These are phyloP conservation scores for Dipteronia sinensis DNA, from an alignment of 345 rosid species.

Conservation along the genomic window DNA sequence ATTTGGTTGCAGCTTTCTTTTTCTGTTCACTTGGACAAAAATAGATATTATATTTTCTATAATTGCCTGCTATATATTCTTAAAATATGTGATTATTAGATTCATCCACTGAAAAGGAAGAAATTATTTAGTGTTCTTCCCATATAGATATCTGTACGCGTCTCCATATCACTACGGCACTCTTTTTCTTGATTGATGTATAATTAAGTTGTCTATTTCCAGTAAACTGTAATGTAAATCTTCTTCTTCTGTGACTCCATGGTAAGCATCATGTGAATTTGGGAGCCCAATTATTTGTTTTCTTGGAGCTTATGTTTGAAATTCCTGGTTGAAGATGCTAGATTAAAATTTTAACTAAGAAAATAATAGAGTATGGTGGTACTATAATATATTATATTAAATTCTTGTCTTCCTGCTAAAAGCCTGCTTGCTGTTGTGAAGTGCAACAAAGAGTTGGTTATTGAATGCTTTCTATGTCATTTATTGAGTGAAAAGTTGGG, in stretches of 20 bases:
- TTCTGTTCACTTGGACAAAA: background rate
- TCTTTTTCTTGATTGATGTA: background rate
- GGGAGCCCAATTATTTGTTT: background rate
- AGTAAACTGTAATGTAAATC: background rate
- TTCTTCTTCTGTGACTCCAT: background rate
- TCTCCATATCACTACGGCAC: background rate
- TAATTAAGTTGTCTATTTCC: background rate
- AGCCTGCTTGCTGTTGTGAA: background rate
- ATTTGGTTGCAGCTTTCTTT: background rate
- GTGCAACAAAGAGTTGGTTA: background rate
- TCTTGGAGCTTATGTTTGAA: background rate
- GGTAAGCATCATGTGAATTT: background rate
- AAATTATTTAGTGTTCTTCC: background rate
- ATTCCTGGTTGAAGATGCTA: background rate
- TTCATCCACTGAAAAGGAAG: background rate
- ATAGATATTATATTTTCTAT: background rate
- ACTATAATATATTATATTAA: background rate
- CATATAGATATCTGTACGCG: background rate
- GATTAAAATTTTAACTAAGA: background rate
- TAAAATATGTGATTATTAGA: background rate
- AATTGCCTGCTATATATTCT: background rate
- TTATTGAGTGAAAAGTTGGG: conserved; percentile 11
- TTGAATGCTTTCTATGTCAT: conserved; percentile 7
- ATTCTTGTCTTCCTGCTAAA: background rate
- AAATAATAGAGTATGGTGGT: background rate